Percentiles rank a stretch among this genome's conserved stretches.
phyloP scores from a whole-genome alignment of 2,329 filamentous ascomycete genomes.

The Alternaria incomplexa region DNA sequence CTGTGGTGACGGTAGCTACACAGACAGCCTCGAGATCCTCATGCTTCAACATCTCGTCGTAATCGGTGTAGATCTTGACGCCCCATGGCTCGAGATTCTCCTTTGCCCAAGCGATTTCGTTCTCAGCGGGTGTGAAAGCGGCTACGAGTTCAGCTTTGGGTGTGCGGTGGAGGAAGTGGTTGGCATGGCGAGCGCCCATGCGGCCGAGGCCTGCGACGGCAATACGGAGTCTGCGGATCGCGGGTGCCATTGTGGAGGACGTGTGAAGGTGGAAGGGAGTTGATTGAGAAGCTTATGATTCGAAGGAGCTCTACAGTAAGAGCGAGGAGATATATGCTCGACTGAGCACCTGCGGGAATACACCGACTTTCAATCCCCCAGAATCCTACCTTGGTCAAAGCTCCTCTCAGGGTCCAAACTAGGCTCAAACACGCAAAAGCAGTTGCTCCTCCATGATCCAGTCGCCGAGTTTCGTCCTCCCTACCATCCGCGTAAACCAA shows the following conservation, averaged over 20 bases:
- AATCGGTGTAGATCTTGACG: conserved; percentile 60
- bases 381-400: background rate
- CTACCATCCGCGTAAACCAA: background rate
- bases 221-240: conserved; percentile 51
- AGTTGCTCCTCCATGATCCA: background rate
- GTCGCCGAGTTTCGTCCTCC: background rate
- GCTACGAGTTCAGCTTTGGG: conserved; percentile 56
- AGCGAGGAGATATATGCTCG: background rate
- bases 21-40: conserved; percentile 62
- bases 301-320: background rate
- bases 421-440: background rate
- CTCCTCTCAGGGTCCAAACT: conserved; percentile 12
- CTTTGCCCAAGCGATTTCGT: conserved; percentile 57
- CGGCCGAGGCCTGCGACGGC: conserved; percentile 57
- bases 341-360: background rate
- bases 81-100: conserved; percentile 59
- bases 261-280: background rate
- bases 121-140: conserved; percentile 54
- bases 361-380: background rate
- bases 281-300: background rate
- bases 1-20: conserved; percentile 61
- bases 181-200: conserved; percentile 58
- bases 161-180: conserved; percentile 55
- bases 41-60: conserved; percentile 64
- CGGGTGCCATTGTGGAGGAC: conserved; percentile 35